Conservation (phyloP, 768 basidiomycete species). For the Glaciozyma martinii region DNA sequence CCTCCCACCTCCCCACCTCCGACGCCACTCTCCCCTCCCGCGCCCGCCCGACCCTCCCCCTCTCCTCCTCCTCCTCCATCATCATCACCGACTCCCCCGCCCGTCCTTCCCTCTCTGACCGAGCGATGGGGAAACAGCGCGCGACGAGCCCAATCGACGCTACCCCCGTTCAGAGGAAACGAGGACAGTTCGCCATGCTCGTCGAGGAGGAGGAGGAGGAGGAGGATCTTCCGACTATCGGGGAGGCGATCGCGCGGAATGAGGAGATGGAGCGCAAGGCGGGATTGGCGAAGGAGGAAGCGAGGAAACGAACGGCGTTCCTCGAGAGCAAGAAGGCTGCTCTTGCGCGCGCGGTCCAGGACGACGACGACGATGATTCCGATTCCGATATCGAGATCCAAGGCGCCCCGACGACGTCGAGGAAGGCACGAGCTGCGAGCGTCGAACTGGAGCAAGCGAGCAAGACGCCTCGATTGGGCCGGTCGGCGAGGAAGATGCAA, state of each 20-base stretch:
- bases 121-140: constrained; percentile 12
- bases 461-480: background rate
- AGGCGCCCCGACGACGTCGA: background rate
- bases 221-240: constrained; percentile 5
- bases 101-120: background rate
- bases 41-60: constrained; percentile 1
- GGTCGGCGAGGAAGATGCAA: background rate
- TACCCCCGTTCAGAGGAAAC: background rate
- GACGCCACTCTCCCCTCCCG: no score
- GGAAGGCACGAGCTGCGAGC: background rate
- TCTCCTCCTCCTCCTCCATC: background rate
- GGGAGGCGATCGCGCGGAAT: background rate
- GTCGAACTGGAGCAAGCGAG: no score
- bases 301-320: background rate
- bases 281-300: background rate
- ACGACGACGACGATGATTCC: constrained; percentile 7
- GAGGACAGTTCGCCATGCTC: background rate
- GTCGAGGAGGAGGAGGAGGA: constrained; percentile 11
- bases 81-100: background rate
- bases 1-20: no score
- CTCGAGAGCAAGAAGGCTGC: background rate
- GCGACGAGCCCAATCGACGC: constrained; percentile 7
- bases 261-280: constrained; percentile 1
- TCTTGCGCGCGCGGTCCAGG: background rate
- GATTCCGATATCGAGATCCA: constrained; percentile 25